These are phyloP conservation scores for Puccinellia tenuiflora DNA, from an alignment of 176 grass and related monocot species.

Conservation along the genomic window DNA sequence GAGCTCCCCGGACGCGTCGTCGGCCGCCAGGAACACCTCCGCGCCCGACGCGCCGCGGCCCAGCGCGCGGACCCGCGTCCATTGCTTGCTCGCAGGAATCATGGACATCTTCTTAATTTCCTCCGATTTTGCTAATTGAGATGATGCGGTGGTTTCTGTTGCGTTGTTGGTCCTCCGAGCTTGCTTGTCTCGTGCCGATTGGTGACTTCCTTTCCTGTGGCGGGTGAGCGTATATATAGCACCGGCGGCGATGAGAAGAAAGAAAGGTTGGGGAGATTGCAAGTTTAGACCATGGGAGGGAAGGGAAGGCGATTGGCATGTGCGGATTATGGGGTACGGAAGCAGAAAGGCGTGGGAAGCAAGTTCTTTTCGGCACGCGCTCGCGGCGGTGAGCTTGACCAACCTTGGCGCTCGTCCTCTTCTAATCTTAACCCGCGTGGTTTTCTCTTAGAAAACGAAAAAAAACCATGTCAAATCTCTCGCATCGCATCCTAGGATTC, in stretches of 20 bases:
- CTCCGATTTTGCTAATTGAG: neutral
- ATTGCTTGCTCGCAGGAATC: slow-evolving; percentile 1
- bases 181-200: neutral
- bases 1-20: slow-evolving; percentile 8
- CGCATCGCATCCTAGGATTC: too few species aligned
- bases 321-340: neutral
- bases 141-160: slow-evolving; percentile 14
- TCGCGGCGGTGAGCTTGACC: neutral
- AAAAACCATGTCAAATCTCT: neutral
- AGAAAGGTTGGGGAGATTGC: neutral
- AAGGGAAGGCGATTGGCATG: slow-evolving; percentile 22
- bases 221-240: slow-evolving; percentile 17
- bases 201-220: neutral
- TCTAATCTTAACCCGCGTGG: neutral
- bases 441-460: neutral
- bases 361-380: neutral
- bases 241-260: neutral
- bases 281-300: slow-evolving; percentile 25
- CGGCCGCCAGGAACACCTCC: slow-evolving; percentile 48
- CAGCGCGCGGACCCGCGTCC: slow-evolving; percentile 48
- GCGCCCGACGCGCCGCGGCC: slow-evolving; percentile 66
- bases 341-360: slow-evolving; percentile 23
- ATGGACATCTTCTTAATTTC: neutral
- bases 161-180: neutral
- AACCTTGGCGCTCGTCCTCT: neutral